Evolutionary conservation across 1,284 basidiomycete species (phyloP).

Genomic region (Tilletia walkeri): DNA sequence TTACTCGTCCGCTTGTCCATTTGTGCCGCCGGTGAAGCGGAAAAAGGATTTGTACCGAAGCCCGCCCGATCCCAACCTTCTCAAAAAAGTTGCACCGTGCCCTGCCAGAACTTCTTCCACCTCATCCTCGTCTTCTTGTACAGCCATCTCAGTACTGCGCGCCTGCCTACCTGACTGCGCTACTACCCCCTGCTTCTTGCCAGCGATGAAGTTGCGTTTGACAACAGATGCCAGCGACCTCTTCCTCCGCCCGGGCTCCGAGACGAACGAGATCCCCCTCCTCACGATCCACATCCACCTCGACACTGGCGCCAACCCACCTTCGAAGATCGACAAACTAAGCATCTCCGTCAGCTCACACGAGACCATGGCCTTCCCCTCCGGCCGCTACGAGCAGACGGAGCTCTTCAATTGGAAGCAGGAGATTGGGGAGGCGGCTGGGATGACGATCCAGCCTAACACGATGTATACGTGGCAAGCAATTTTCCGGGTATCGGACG

Average conservation of each 20-base stretch:
- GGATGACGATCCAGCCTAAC: neutral
- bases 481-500: neutral
- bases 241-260: constrained; percentile 7
- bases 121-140: no score
- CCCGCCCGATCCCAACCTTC: no score
- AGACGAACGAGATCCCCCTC: neutral
- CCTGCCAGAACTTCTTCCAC: neutral
- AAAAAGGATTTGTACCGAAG: neutral
- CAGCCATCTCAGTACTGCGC: no score
- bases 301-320: neutral
- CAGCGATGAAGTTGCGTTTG: neutral
- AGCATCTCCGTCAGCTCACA: neutral
- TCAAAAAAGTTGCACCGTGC: neutral
- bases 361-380: constrained; percentile 14
- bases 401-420: constrained; percentile 1
- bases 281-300: constrained; percentile 2
- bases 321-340: constrained; percentile 5
- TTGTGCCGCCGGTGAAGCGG: neutral
- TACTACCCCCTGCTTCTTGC: no score
- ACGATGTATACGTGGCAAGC: constrained; percentile 4
- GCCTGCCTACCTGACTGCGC: no score
- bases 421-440: neutral
- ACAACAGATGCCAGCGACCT: constrained; percentile 1
- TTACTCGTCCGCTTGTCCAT: no score
- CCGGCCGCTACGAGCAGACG: constrained; percentile 8